Evolutionary conservation across 441 rosid genomes (phyloP), one percentile per base, ranked within the genome.

Genomic region (Melastoma candidum): DNA sequence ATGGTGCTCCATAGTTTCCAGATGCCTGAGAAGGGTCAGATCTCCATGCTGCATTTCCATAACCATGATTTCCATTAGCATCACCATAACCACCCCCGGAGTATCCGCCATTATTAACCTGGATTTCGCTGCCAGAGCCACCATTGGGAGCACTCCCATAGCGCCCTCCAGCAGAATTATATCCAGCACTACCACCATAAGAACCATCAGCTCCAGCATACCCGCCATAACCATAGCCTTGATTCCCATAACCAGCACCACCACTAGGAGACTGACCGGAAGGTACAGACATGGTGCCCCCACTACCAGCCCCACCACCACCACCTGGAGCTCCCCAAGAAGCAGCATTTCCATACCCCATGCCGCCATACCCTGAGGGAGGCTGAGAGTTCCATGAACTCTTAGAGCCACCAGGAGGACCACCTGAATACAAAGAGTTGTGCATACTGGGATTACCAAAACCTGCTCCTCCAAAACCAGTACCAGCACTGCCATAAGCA

Each of bases 341-440:
- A 24, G 55, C 55, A 25, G 44, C 55, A 9, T 43, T 43, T 4
- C 55, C 55, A 51, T 51, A 51, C 10, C 55, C 55, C 55, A 51
- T 51, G 2, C 43, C 55, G 2, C 55, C 55, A 27, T 24, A 51
- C 5, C 44, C 55, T 26, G 55, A 51, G 3, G 50, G 50, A 7
- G 55, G 12, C 36, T 51, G 55, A 26, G 55, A 51, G 12, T 43
- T 14, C 56, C 56, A 53, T 32, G 56, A 12, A 53, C 14, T 45
- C 43, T 45, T 53, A 25, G 45, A 11, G 0, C 22, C 46, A 32
- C 24, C 44, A 10, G 29, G 56, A 2, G 56, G 46, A 39, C 45
- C 56, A 36, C 41, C 41, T 32, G 41, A 6, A 32, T 32, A 32
- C 41, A 32, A 8, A 32, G 41, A 32, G 8, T 8, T 32, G 8